Evolutionary conservation across 208 protist genomes (phyloP).

Genomic region (Acanthamoeba sp.): DNA sequence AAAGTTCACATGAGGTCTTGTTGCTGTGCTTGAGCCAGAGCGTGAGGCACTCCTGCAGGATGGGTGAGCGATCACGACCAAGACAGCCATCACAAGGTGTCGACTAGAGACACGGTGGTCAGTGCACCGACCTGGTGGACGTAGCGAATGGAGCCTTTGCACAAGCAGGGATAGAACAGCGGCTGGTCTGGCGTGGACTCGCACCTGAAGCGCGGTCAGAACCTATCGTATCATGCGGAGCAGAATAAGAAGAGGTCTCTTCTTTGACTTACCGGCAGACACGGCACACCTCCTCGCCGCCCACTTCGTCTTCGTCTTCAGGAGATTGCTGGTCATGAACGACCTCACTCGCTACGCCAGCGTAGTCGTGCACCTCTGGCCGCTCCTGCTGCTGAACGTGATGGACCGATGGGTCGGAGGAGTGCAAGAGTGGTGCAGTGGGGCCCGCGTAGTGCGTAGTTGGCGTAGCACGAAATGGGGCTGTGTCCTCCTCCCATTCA

Average conservation of each 20-base stretch:
- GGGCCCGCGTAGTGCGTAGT: no score
- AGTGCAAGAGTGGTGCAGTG: no score
- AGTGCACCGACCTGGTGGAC: not conserved
- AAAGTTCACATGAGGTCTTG: constrained; percentile 69
- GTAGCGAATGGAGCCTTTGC: constrained; percentile 64
- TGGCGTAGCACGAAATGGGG: no score
- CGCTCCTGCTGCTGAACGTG: no score
- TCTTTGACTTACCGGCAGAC: constrained; percentile 25
- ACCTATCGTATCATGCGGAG: no score
- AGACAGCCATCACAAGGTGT: no score
- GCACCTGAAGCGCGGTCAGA: no score
- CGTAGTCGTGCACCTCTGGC: no score
- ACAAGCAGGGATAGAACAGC: constrained; percentile 68
- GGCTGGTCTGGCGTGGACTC: constrained; percentile 51
- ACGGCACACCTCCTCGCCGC: constrained; percentile 22
- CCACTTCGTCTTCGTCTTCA: not conserved
- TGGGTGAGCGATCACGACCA: no score
- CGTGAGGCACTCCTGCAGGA: constrained; percentile 43
- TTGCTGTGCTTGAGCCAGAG: constrained; percentile 69
- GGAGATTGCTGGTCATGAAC: not conserved
- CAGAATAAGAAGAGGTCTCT: not conserved
- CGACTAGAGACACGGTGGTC: not conserved
- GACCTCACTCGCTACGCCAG: no score
- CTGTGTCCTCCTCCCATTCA: no score
- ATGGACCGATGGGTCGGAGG: no score